Percentiles rank a stretch among this genome's conserved stretches.
Conservation (phyloP, 331 rosid species). For the Prunus yedoensis region DNA sequence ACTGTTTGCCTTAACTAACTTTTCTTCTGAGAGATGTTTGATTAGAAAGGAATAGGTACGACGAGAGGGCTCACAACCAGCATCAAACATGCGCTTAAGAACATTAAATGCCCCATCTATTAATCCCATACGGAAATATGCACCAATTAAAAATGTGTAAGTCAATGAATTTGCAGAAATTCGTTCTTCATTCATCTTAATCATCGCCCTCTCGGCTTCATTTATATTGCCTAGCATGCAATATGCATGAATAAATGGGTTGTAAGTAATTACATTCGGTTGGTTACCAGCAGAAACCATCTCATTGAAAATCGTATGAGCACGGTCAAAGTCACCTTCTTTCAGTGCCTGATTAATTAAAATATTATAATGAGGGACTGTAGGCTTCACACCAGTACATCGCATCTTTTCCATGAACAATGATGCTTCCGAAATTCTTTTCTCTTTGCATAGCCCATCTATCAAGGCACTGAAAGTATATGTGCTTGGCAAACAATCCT, state of each 20-base stretch:
- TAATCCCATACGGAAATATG: constrained; percentile 16
- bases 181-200: constrained; percentile 21
- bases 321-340: constrained; percentile 17
- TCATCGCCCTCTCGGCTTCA: constrained; percentile 14
- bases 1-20: background rate
- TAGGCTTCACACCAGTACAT: background rate
- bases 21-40: constrained; percentile 9
- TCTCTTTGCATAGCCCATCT: constrained; percentile 18
- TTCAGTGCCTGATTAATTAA: constrained; percentile 16
- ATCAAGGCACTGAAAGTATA: constrained; percentile 12
- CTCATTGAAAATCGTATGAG: constrained; percentile 10
- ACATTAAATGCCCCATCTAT: constrained; percentile 24
- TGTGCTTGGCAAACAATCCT: constrained; percentile 13
- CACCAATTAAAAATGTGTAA: constrained; percentile 7
- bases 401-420: constrained; percentile 16
- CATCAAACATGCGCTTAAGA: constrained; percentile 25
- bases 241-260: constrained; percentile 20
- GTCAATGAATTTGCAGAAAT: constrained; percentile 20
- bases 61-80: constrained; percentile 21
- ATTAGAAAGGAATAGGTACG: constrained; percentile 14
- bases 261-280: constrained; percentile 21
- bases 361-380: background rate
- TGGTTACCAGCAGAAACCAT: constrained; percentile 13
- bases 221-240: constrained; percentile 9
- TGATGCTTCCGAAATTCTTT: constrained; percentile 10